Evolutionary conservation across 441 rosid species (phyloP), one percentile per base, ranked within the genome.

Genomic region (Viola pubescens): DNA sequence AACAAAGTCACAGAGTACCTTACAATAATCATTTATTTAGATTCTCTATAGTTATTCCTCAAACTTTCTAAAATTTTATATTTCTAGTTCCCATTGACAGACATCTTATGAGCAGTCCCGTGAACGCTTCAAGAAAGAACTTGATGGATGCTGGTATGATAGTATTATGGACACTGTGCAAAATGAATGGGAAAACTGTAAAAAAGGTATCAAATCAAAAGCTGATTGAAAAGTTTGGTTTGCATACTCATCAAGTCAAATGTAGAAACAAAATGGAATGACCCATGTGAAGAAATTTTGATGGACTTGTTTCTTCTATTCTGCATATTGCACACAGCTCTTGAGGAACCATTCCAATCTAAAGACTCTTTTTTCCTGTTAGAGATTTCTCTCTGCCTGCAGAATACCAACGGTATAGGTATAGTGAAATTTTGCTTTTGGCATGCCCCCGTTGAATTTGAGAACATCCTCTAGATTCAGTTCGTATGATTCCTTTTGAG

Each of bases 71-170:
- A 81, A 85, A 71, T 77, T 81, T 78, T 73, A 82, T 79, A 73
- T 85, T 77, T 73, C 75, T 81, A 85, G 88, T 77, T 81, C 62
- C 66, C 74, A 60, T 85, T 77, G 77, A 70, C 87, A 82, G 91
- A 75, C 72, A 65, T 81, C 82, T 38, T 82, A 56, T 65, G 70
- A 70, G 66, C 77, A 62, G 64, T 76, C 82, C 62, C 19, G 65
- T 59, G 74, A 72, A 59, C 61, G 59, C 50, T 71, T 85, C 49
- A 67, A 52, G 63, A 81, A 72, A 62, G 86, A 82, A 79, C 76
- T 81, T 65, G 81, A 79, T 66, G 86, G 83, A 67, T 75, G 81
- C 2, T 6, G 58, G 19, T 56, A 71, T 65, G 8, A 60, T 52
- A 63, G 53, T 62, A 58, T 70, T 67, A 60, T 73, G 74, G 86